Percentiles rank a stretch among this genome's conserved stretches.
Conservation (phyloP, 768 basidiomycete species). For the Hebeloma cylindrosporum region DNA sequence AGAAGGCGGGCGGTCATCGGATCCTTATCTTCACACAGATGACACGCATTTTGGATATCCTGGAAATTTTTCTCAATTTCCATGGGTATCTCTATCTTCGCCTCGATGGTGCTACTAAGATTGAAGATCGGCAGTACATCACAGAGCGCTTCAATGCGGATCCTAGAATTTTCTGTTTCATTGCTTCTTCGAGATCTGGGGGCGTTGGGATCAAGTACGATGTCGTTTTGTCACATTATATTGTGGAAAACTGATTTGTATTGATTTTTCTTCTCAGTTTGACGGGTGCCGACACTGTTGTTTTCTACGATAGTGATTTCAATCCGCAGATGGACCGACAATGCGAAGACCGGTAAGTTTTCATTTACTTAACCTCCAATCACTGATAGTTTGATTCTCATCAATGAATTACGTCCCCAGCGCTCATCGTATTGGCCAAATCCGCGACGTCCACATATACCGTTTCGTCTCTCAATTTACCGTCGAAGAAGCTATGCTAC, state of each 20-base stretch:
- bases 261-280: slow-evolving; percentile 39
- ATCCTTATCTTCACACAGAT: slow-evolving; percentile 96
- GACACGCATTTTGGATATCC: slow-evolving; percentile 90
- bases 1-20: slow-evolving; percentile 86
- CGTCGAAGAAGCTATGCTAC: slow-evolving; percentile 94
- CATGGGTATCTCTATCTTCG: slow-evolving; percentile 93
- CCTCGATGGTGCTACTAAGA: slow-evolving; percentile 93
- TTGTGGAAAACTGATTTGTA: slow-evolving; percentile 17
- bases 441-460: slow-evolving; percentile 94
- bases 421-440: slow-evolving; percentile 98
- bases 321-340: slow-evolving; percentile 98
- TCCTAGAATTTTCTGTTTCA: slow-evolving; percentile 82
- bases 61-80: slow-evolving; percentile 90
- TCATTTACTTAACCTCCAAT: neutral
- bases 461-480: slow-evolving; percentile 88
- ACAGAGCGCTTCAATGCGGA: slow-evolving; percentile 87
- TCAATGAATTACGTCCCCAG: slow-evolving; percentile 35
- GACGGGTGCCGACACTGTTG: slow-evolving; percentile 90
- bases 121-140: slow-evolving; percentile 90
- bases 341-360: slow-evolving; percentile 86
- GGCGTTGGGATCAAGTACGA: slow-evolving; percentile 93
- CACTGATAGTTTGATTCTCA: neutral
- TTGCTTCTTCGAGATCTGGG: slow-evolving; percentile 75
- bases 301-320: slow-evolving; percentile 97
- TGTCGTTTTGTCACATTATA: slow-evolving; percentile 11